phyloP scores from a whole-genome alignment of 1,284 basidiomycete species.

The Boletus semigastroideus region DNA sequence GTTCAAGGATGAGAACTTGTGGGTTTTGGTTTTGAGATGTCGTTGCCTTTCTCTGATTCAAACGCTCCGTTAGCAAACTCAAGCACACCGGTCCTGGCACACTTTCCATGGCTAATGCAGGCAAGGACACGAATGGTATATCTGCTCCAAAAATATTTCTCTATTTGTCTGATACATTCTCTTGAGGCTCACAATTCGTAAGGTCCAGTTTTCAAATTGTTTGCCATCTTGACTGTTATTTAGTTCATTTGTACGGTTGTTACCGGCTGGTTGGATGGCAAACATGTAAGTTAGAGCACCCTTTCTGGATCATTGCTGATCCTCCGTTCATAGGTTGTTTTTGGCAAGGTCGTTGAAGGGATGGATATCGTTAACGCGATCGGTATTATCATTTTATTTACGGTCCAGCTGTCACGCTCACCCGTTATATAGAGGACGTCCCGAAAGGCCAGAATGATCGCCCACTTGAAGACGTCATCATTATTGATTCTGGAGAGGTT shows the following conservation, averaged over 20 bases:
- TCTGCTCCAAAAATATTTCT: neutral
- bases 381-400: slow-evolving; percentile 44
- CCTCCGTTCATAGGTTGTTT: slow-evolving; percentile 69
- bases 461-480: slow-evolving; percentile 72
- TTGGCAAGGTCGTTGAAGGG: slow-evolving; percentile 87
- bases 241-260: slow-evolving; percentile 82
- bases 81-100: slow-evolving; percentile 83
- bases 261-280: slow-evolving; percentile 77
- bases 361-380: slow-evolving; percentile 81
- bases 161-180: slow-evolving; percentile 3
- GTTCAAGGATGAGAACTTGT: slow-evolving; percentile 98
- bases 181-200: slow-evolving; percentile 79
- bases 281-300: slow-evolving; percentile 49
- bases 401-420: slow-evolving; percentile 12
- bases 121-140: slow-evolving; percentile 81
- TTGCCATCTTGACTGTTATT: slow-evolving; percentile 5
- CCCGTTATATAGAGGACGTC: slow-evolving; percentile 61
- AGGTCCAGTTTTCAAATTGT: slow-evolving; percentile 25
- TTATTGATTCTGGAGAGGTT: slow-evolving; percentile 84
- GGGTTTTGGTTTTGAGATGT: slow-evolving; percentile 27
- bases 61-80: slow-evolving; percentile 64
- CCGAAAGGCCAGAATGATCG: slow-evolving; percentile 68
- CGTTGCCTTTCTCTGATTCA: neutral
- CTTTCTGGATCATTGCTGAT: neutral
- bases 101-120: slow-evolving; percentile 94